Evolutionary conservation across 208 protist species (phyloP).

Genomic region (Trypanosomatidae sp.): DNA sequence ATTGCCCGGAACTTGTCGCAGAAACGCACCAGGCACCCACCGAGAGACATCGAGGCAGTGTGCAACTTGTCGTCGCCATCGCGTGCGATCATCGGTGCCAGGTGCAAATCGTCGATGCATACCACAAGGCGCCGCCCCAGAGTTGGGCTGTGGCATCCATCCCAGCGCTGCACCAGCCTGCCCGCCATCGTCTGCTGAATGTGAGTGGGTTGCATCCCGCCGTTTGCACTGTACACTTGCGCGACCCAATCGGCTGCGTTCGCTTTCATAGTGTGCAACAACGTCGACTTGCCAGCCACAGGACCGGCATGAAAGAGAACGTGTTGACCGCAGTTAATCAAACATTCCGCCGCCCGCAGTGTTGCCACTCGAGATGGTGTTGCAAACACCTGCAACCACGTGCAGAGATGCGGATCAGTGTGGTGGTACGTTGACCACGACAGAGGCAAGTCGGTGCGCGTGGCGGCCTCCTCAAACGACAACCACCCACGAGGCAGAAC

Average conservation of each 20-base stretch:
- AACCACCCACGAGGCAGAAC: slow-evolving; percentile 63
- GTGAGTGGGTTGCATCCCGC: slow-evolving; percentile 33
- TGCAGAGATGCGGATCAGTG: slow-evolving; percentile 33
- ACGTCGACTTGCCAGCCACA: slow-evolving; percentile 67
- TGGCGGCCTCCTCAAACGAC: slow-evolving; percentile 47
- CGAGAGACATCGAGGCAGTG: slow-evolving; percentile 22
- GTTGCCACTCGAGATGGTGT: slow-evolving; percentile 52
- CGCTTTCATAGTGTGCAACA: slow-evolving; percentile 55
- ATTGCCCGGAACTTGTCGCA: slow-evolving; percentile 65
- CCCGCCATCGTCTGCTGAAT: slow-evolving; percentile 65
- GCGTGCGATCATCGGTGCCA: slow-evolving; percentile 26
- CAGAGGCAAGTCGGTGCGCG: slow-evolving; percentile 34
- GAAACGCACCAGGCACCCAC: slow-evolving; percentile 62
- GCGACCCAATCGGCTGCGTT: slow-evolving; percentile 57
- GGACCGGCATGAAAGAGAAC: slow-evolving; percentile 55
- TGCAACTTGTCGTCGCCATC: slow-evolving; percentile 1
- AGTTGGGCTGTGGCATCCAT: slow-evolving; percentile 56
- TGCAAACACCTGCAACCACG: slow-evolving; percentile 64
- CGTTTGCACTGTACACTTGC: slow-evolving; percentile 53
- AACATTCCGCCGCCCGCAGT: slow-evolving; percentile 63
- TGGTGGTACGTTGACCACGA: slow-evolving; percentile 43
- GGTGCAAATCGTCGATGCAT: slow-evolving; percentile 86
- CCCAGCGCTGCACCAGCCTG: slow-evolving; percentile 47
- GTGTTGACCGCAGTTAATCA: slow-evolving; percentile 76
- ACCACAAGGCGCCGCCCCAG: slow-evolving; percentile 71